Conservation (phyloP, 1,139 yeast species). For the Geotrichum klebahnii region DNA sequence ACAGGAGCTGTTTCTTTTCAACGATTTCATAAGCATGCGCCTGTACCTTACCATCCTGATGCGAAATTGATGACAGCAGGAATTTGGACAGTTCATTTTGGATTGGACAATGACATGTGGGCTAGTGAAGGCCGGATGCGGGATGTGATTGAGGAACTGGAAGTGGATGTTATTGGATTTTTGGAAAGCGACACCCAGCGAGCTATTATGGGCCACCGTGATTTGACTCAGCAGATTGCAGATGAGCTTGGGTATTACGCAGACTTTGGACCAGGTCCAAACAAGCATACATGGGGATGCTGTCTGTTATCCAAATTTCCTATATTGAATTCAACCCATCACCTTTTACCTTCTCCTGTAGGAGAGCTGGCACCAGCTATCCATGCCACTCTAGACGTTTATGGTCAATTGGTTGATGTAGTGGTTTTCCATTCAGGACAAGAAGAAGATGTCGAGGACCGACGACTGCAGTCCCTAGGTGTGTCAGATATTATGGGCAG, state of each 20-base stretch:
- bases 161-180: constrained; percentile 84
- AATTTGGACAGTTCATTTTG: constrained; percentile 97
- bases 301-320: constrained; percentile 92
- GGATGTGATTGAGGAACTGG: constrained; percentile 74
- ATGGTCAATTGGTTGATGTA: constrained; percentile 79
- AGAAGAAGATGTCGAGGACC: constrained; percentile 93
- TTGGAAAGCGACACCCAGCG: constrained; percentile 92
- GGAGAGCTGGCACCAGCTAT: constrained; percentile 98
- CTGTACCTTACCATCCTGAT: constrained; percentile 72
- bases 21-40: constrained; percentile 56
- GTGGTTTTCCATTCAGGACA: constrained; percentile 98
- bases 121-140: constrained; percentile 89
- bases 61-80: constrained; percentile 83
- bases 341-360: constrained; percentile 88
- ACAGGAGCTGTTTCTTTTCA: constrained; percentile 48
- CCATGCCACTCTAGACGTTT: constrained; percentile 88
- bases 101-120: constrained; percentile 97
- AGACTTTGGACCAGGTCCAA: constrained; percentile 97
- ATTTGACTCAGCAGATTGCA: constrained; percentile 83
- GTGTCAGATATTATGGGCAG: constrained; percentile 77
- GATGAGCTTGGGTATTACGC: constrained; percentile 92
- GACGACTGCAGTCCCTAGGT: constrained; percentile 77
- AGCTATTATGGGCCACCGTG: constrained; percentile 91
- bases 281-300: constrained; percentile 97
- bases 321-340: constrained; percentile 82